Conservation (phyloP, 225 moss, liverwort and hornwort species). For the Physcomitrium patens region DNA sequence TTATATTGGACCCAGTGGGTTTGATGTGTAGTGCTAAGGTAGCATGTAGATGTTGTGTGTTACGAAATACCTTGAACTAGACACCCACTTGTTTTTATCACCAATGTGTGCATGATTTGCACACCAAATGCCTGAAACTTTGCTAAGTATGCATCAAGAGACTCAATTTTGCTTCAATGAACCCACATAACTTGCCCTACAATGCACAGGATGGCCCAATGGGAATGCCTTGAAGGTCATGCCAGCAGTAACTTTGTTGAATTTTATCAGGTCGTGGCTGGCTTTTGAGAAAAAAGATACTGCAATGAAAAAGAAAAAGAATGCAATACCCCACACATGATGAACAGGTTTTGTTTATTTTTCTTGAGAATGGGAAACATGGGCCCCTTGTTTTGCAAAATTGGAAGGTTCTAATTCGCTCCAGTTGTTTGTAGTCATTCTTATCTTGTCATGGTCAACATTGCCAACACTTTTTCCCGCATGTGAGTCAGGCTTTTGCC, state of each 20-base stretch:
- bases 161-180: constrained; percentile 28
- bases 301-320: too few relatives aligned
- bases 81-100: too few relatives aligned
- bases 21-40: too few relatives aligned
- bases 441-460: constrained; percentile 34
- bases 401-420: constrained; percentile 18
- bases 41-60: too few relatives aligned
- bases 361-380: constrained; percentile 16
- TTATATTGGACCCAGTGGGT: too few relatives aligned
- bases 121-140: background rate
- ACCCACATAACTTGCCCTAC: constrained; percentile 36
- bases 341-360: constrained; percentile 10
- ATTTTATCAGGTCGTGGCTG: too few relatives aligned
- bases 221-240: background rate
- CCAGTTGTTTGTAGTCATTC: constrained; percentile 17
- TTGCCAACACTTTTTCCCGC: background rate
- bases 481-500: constrained; percentile 1
- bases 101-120: constrained; percentile 21
- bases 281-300: background rate
- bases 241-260: constrained; percentile 13
- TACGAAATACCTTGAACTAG: too few relatives aligned
- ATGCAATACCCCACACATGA: background rate
- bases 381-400: constrained; percentile 14
- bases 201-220: constrained; percentile 23
- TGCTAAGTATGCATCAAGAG: constrained; percentile 19